These are phyloP conservation scores for Amphirosellinia nigrospora DNA, from an alignment of 495 filamentous ascomycete genomes.

Conservation along the genomic window DNA sequence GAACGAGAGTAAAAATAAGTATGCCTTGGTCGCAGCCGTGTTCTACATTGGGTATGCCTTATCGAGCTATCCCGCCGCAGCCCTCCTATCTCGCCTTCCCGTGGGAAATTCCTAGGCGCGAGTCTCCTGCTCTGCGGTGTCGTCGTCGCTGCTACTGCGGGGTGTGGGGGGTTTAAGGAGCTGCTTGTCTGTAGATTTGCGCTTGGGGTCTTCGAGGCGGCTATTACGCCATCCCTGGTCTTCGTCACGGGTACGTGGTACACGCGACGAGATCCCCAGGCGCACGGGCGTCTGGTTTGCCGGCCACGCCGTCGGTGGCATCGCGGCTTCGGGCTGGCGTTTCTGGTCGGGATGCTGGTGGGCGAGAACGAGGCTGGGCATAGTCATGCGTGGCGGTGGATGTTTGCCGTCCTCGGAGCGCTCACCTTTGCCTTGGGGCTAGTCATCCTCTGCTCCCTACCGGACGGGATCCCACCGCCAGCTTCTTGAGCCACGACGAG, in stretches of 20 bases:
- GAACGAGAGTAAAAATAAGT: constrained; percentile 27
- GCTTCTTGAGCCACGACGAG: constrained; percentile 40
- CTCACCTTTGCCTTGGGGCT: constrained; percentile 40
- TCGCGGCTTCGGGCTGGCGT: constrained; percentile 53
- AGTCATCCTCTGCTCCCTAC: constrained; percentile 40
- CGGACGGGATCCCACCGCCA: constrained; percentile 40
- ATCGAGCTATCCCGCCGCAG: constrained; percentile 39
- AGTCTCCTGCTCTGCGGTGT: constrained; percentile 62
- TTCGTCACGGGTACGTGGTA: constrained; percentile 46
- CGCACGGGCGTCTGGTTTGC: constrained; percentile 51
- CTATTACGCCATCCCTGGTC: constrained; percentile 49
- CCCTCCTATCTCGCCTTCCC: constrained; percentile 40
- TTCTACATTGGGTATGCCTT: constrained; percentile 47
- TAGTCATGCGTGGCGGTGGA: constrained; percentile 39
- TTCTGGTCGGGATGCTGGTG: constrained; percentile 44
- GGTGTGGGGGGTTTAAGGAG: constrained; percentile 71
- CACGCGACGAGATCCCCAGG: constrained; percentile 43
- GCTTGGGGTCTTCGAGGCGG: constrained; percentile 59
- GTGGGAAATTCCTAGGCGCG: constrained; percentile 39
- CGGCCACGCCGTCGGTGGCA: constrained; percentile 44
- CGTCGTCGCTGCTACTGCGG: constrained; percentile 75
- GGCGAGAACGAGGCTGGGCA: not conserved
- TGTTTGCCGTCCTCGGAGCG: constrained; percentile 46
- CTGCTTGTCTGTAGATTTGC: constrained; percentile 63
- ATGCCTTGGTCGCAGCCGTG: constrained; percentile 44